Evolutionary conservation across 805 yeast species (phyloP), one percentile per base, ranked within the genome.

Genomic region (Yarrowia sp.): DNA sequence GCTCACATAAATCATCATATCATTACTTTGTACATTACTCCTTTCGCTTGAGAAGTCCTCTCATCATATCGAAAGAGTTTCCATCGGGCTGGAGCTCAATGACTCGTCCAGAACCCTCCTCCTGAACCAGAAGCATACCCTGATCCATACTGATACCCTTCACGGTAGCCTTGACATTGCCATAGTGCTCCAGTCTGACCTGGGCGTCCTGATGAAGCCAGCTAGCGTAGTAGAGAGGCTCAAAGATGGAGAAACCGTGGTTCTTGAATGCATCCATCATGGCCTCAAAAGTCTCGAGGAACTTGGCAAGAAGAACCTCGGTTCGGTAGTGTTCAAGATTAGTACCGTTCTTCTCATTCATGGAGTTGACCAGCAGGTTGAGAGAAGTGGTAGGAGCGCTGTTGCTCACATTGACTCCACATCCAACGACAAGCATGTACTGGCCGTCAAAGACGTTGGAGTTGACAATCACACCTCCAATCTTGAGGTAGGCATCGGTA

Each of bases 31-130:
- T 16, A 52, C 58, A 53, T 53, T 36, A 71, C 52, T 8, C 79
- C 74, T 87, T 89, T 70, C 81, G 87, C 19, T 88, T 89, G 16
- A 94, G 89, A 72, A 95, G 81, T 0, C 98, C 98, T 73, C 85
- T 89, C 80, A 95, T 90, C 83, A 95, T 93, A 77, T 95, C 98
- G 75, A 95, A 95, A 3, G 98, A 91, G 76, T 95, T 95, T 0
- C 99, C 99, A 78, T 95, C 99, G 0, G 99, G 98, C 77, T 93
- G 98, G 58, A 95, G 79, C 73, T 91, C 89, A 72, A 84, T 87
- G 5, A 74, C 80, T 50, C 80, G 82, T 0, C 91, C 90, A 1
- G 88, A 86, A 26, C 83, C 83, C 14, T 78, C 74, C 71, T 90
- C 97, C 70, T 86, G 87, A 2, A 91, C 99, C 14, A 87, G 78